Conservation (phyloP, 495 filamentous ascomycete species). For the Aspergillus hancockii region DNA sequence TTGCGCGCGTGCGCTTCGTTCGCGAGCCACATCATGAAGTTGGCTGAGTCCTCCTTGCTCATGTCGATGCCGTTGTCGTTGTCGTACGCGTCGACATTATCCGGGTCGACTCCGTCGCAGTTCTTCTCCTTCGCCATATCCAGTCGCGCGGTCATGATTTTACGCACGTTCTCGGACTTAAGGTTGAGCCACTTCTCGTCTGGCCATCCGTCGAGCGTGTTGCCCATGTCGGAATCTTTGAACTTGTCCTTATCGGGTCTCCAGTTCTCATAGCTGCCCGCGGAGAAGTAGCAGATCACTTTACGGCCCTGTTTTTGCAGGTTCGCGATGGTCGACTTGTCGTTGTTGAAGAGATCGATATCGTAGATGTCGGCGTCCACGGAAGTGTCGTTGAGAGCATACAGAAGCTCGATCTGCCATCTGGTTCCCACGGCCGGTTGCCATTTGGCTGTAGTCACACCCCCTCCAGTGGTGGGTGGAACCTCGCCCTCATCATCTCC, state of each 20-base stretch:
- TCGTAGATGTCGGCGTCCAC: slow-evolving; percentile 56
- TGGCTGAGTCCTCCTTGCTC: slow-evolving; percentile 52
- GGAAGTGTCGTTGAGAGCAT: slow-evolving; percentile 45
- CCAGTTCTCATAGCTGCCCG: slow-evolving; percentile 63
- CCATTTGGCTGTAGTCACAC: slow-evolving; percentile 43
- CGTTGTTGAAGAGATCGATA: slow-evolving; percentile 62
- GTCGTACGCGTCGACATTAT: slow-evolving; percentile 70
- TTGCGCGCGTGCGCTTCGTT: slow-evolving; percentile 46
- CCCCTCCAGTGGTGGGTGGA: slow-evolving; percentile 22
- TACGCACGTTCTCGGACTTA: slow-evolving; percentile 54
- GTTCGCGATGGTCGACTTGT: slow-evolving; percentile 39
- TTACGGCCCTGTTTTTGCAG: slow-evolving; percentile 52
- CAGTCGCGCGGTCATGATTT: slow-evolving; percentile 61
- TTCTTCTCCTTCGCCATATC: slow-evolving; percentile 58
- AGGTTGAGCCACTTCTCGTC: slow-evolving; percentile 68
- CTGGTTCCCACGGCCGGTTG: slow-evolving; percentile 47
- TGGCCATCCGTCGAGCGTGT: slow-evolving; percentile 59
- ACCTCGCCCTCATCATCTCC: slow-evolving; percentile 19
- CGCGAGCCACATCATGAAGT: slow-evolving; percentile 62
- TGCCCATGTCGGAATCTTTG: slow-evolving; percentile 50
- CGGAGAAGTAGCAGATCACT: slow-evolving; percentile 75
- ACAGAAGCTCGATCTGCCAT: slow-evolving; percentile 57
- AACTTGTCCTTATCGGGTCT: slow-evolving; percentile 59
- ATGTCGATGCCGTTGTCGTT: slow-evolving; percentile 58
- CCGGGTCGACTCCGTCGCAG: slow-evolving; percentile 71